A percentile compares a stretch with the other conserved stretches of the same genome.
Conservation (phyloP, 2,329 filamentous ascomycete species). For the Colletotrichum nymphaeae region DNA sequence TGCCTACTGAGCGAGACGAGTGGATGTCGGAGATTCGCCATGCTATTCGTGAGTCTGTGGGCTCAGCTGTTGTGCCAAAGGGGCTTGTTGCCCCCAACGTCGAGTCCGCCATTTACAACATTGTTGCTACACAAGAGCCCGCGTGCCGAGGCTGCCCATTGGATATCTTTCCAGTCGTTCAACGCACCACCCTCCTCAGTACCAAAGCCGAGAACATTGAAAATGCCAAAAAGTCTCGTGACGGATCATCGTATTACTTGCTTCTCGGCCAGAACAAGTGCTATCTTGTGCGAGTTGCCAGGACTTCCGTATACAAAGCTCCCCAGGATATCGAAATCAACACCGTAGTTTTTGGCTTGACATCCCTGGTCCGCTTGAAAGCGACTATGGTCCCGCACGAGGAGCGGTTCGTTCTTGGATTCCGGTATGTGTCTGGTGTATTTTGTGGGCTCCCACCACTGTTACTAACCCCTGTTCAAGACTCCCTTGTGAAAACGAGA, state of each 20-base stretch:
- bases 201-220: constrained; percentile 54
- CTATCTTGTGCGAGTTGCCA: constrained; percentile 62
- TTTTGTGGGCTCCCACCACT: constrained; percentile 38
- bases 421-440: constrained; percentile 54
- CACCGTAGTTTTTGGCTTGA: constrained; percentile 62
- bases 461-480: constrained; percentile 14
- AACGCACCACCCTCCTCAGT: constrained; percentile 54
- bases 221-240: constrained; percentile 58
- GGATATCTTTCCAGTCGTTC: constrained; percentile 65
- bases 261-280: constrained; percentile 65
- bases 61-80: constrained; percentile 46
- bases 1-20: constrained; percentile 61
- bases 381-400: constrained; percentile 63
- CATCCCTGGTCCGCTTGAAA: constrained; percentile 62
- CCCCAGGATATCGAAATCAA: constrained; percentile 61
- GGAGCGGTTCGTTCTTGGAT: constrained; percentile 66
- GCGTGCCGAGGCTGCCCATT: constrained; percentile 43
- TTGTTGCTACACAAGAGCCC: constrained; percentile 59
- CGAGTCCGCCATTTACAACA: constrained; percentile 56
- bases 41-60: constrained; percentile 52
- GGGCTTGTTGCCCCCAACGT: constrained; percentile 59
- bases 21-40: constrained; percentile 60
- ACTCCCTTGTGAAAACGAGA: constrained; percentile 42
- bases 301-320: constrained; percentile 53
- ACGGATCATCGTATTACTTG: constrained; percentile 65